phyloP scores from a whole-genome alignment of 139 green algal genomes.

The Trebouxia sp. region DNA sequence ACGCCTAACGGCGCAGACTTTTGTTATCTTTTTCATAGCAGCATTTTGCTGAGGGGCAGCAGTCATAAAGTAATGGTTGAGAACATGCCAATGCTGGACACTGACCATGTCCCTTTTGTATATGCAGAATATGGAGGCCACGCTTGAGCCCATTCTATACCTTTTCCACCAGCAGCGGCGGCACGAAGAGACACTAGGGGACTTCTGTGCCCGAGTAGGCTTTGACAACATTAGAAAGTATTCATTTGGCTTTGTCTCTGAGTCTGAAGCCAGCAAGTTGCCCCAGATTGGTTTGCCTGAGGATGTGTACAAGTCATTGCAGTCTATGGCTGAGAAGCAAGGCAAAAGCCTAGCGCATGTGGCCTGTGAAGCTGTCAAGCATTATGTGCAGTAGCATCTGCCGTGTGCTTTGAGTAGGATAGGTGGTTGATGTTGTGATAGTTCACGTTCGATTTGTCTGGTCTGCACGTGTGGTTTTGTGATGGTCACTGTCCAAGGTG shows the following conservation, averaged over 20 bases:
- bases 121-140: conserved; percentile 86
- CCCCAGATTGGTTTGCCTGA: conserved; percentile 47
- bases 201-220: conserved; percentile 82
- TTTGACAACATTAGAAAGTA: conserved; percentile 60
- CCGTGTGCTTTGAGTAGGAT: background rate
- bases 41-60: background rate
- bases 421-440: background rate
- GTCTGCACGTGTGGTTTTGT: too few species aligned
- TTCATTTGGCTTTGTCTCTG: conserved; percentile 43
- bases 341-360: conserved; percentile 66
- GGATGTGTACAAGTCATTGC: conserved; percentile 56
- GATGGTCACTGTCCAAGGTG: too few species aligned
- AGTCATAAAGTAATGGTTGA: background rate
- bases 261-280: conserved; percentile 27
- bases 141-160: conserved; percentile 90
- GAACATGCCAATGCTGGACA: too few species aligned
- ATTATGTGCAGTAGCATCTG: background rate
- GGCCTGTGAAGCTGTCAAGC: conserved; percentile 46
- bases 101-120: background rate
- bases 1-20: background rate
- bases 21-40: background rate
- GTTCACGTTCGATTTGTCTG: background rate
- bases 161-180: conserved; percentile 64
- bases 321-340: conserved; percentile 54
- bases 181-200: conserved; percentile 83